Base-by-base conservation (phyloP, 2,329 filamentous ascomycete genomes). In the Didymellaceae sp. region DNA sequence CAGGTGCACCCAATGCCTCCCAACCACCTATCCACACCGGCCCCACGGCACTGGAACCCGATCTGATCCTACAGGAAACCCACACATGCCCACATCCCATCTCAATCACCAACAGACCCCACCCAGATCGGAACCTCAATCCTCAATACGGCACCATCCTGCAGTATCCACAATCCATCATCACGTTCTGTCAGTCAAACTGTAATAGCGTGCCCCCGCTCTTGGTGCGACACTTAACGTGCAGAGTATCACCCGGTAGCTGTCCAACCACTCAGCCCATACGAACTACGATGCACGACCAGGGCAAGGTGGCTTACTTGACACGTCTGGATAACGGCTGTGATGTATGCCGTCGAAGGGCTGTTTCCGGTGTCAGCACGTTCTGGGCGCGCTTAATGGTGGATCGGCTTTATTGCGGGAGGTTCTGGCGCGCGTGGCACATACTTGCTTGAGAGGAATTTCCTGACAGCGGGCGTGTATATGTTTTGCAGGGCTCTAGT, bases 181-280 rank as follows among this genome's bases (percentile, higher is more conserved):
- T 52, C 49, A 52, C 49, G 49, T 52, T 52, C 37, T 53, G 49
- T 53, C 49, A 47, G 49, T 53, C 49, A 47, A 44, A 39, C 39
- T 33, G 16, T 44, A 26, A 39, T 30, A 52, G 30, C 39, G 31
- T 34, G 32, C 42, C 44, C 34, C 49, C 44, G 20, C 49, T 10
- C 22, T 38, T 53, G 49, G 49, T 53, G 49, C 44, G 41, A 53
- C 49, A 31, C 34, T 24, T n/a, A n/a, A n/a, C n/a, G n/a, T n/a
- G n/a, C 44, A 25, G 37, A 26, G 48, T 52, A 45, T 52, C 48
- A 52, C 37, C 48, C 41, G n/a, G n/a, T n/a, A n/a, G n/a, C n/a
- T n/a, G 37, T 24, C 17, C 41, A 40, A 14, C 30, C 43, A 32
- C n/a, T n/a, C n/a, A n/a, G n/a, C 37, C 14, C 43, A 46, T 53